Evolutionary conservation across 768 basidiomycete species (phyloP).

Genomic region (Artomyces pyxidatus): DNA sequence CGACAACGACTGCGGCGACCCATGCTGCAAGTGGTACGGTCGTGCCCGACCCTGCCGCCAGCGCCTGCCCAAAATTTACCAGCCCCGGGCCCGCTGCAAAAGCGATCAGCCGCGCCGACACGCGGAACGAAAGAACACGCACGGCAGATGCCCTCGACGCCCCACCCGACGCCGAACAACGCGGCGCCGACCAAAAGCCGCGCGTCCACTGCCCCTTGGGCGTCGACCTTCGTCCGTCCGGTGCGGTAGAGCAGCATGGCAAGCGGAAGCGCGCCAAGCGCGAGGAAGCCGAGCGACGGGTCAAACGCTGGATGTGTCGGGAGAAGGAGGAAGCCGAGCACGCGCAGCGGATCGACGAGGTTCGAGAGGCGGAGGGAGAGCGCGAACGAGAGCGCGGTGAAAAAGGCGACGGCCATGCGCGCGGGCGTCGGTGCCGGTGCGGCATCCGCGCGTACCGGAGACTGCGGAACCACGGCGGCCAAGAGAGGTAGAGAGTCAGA

Average conservation of each 20-base stretch:
- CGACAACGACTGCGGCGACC: slow-evolving; percentile 28
- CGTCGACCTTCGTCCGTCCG: slow-evolving; percentile 33
- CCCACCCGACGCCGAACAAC: slow-evolving; percentile 60
- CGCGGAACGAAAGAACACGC: slow-evolving; percentile 20
- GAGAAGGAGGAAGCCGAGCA: slow-evolving; percentile 45
- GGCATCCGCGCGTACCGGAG: no score
- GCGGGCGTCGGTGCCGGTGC: no score
- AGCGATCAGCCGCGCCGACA: background rate
- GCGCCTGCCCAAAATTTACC: slow-evolving; percentile 47
- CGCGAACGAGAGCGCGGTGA: slow-evolving; percentile 42
- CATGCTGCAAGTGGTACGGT: slow-evolving; percentile 28
- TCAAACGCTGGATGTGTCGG: slow-evolving; percentile 45
- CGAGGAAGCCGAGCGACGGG: slow-evolving; percentile 46
- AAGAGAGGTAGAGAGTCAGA: slow-evolving; percentile 27
- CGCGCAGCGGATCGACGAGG: slow-evolving; percentile 39
- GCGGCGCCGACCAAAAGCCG: slow-evolving; percentile 43
- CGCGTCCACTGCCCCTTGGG: slow-evolving; percentile 32
- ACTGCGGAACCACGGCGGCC: no score
- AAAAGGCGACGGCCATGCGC: slow-evolving; percentile 29
- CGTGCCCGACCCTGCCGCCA: slow-evolving; percentile 29
- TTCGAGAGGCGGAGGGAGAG: slow-evolving; percentile 46
- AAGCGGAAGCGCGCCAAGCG: slow-evolving; percentile 42
- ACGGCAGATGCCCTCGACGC: slow-evolving; percentile 54
- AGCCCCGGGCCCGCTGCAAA: slow-evolving; percentile 51
- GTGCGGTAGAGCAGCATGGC: slow-evolving; percentile 36